These are phyloP conservation scores for Penicillium digitatum DNA, from an alignment of 2,329 filamentous ascomycete species.

Conservation along the genomic window DNA sequence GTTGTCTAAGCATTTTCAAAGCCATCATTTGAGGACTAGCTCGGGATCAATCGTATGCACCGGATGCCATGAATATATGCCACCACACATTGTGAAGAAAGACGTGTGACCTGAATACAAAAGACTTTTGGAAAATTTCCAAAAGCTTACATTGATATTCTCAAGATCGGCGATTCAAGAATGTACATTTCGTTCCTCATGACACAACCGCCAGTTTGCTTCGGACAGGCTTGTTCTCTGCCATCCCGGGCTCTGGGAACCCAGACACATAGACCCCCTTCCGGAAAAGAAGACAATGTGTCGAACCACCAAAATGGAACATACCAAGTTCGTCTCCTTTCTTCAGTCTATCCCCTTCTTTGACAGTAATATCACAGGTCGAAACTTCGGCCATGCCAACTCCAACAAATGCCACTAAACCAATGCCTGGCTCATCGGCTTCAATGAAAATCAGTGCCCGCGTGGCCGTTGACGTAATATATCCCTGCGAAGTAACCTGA, in stretches of 20 bases:
- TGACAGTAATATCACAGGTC: slow-evolving; percentile 67
- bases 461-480: slow-evolving; percentile 64
- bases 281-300: slow-evolving; percentile 63
- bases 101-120: no score
- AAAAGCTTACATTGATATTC: no score
- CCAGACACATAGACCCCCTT: slow-evolving; percentile 29
- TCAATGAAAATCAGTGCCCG: slow-evolving; percentile 67
- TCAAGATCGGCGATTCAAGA: no score
- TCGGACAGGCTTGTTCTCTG: slow-evolving; percentile 28
- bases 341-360: slow-evolving; percentile 59
- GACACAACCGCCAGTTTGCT: slow-evolving; percentile 24
- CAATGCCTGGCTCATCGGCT: slow-evolving; percentile 62
- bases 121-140: no score
- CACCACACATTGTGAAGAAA: no score
- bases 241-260: slow-evolving; percentile 25
- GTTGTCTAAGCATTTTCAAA: no score
- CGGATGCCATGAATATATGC: no score
- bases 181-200: neutral
- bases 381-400: slow-evolving; percentile 76
- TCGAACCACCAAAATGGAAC: slow-evolving; percentile 76
- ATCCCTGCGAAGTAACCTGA: slow-evolving; percentile 54
- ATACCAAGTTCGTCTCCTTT: slow-evolving; percentile 72
- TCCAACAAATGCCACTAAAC: slow-evolving; percentile 65
- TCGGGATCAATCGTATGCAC: no score
- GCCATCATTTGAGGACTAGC: no score